phyloP scores from a whole-genome alignment of 768 basidiomycete species.

The Suillus paluster region DNA sequence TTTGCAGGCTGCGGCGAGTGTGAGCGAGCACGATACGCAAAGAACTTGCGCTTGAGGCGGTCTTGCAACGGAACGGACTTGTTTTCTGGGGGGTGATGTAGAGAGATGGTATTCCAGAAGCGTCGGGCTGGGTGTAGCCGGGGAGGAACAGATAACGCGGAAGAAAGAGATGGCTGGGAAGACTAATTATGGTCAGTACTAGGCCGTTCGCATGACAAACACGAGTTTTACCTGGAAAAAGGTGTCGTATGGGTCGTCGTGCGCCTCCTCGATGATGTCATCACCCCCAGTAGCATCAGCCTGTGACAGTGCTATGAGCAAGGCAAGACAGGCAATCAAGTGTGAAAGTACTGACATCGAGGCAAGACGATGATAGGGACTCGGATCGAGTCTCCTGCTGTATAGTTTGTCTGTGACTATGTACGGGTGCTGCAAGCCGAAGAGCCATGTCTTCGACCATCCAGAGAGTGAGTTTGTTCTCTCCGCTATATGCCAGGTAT shows the following conservation, averaged over 20 bases:
- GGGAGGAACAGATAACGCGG: background rate
- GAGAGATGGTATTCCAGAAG: background rate
- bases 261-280: background rate
- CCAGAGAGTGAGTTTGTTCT: background rate
- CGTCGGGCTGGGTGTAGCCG: background rate
- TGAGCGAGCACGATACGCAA: background rate
- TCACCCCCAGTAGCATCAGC: background rate
- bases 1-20: background rate
- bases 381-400: background rate
- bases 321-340: background rate
- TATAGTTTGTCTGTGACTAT: background rate
- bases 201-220: background rate
- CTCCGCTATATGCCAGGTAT: background rate
- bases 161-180: background rate
- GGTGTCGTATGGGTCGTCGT: background rate
- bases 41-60: background rate
- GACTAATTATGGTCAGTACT: background rate
- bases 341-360: background rate
- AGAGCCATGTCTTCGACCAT: background rate
- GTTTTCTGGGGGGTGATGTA: background rate
- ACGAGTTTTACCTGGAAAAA: background rate
- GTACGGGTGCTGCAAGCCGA: background rate
- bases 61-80: background rate
- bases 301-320: background rate
- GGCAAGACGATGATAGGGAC: background rate